Evolutionary conservation across 305 asterid species (phyloP), one percentile per base, ranked within the genome.

Genomic region (Rubia balearica): DNA sequence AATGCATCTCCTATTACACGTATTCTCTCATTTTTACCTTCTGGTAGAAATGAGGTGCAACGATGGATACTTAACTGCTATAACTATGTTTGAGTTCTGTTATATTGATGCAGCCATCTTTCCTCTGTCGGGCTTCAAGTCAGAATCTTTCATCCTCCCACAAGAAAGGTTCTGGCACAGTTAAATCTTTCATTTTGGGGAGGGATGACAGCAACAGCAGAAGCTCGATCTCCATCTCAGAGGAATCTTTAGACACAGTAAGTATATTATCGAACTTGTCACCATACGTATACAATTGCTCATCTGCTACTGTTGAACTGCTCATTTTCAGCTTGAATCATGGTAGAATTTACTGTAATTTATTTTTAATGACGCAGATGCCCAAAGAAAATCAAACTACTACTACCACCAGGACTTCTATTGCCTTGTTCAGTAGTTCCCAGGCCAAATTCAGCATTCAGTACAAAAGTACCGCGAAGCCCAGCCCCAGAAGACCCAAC

Each of bases 171-270:
- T 80, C 87, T 30, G 85, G 88, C 72, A 62, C 83, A 42, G 81
- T 75, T 79, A 89, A 96, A 72, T 80, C 96, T 71, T 93, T 88
- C 75, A 86, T 93, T 74, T 93, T 93, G 73, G 97, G 92, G 72
- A 84, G 97, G 82, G 97, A 89, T 13, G 98, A 91, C 77, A 87
- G 96, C 79, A 90, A 87, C 67, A 89, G 90, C 85, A 85, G 88
- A 79, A 89, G 87, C 81, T 85, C 97, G 71, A 48, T 93, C 41
- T 78, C 87, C 49, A 68, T 77, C 62, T 79, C 92, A 24, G 96
- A 88, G 82, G 96, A 86, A 69, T 83, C 91, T 56, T 80, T 81
- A 36, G 89, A 87, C 38, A 49, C 77, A 48, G 98, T 90, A 80
- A 89, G 90, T 72, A 62, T 55, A 56, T 73, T 27, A 27, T 70